A percentile compares a stretch with the other conserved stretches of the same genome.
Conservation (phyloP, 768 basidiomycete species). For the Kwoniella dejecticola region DNA sequence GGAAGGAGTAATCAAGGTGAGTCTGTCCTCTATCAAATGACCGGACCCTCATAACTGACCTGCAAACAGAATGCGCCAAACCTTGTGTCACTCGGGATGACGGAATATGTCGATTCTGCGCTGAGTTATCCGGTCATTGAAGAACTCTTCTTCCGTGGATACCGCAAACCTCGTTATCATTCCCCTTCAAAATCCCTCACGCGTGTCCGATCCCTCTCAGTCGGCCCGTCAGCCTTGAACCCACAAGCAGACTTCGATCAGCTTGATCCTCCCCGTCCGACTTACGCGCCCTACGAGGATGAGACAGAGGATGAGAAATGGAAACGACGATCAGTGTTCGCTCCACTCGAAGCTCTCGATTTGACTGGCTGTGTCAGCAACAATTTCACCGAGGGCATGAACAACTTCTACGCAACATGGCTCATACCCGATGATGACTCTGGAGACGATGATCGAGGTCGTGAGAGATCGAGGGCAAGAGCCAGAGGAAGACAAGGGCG, state of each 20-base stretch:
- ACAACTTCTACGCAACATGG: constrained; percentile 67
- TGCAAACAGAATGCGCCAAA: constrained; percentile 90
- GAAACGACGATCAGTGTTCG: constrained; percentile 57
- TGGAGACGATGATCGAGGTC: constrained; percentile 38
- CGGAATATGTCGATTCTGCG: constrained; percentile 94
- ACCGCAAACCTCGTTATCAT: constrained; percentile 38
- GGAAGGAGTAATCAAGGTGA: constrained; percentile 52
- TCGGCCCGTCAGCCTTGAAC: constrained; percentile 22
- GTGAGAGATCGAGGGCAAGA: constrained; percentile 30
- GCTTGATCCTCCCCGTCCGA: constrained; percentile 45
- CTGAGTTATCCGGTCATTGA: constrained; percentile 80
- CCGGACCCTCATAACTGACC: constrained; percentile 15
- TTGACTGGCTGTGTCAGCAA: constrained; percentile 92
- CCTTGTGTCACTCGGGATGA: constrained; percentile 84
- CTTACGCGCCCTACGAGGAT: constrained; percentile 61
- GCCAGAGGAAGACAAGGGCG: constrained; percentile 8
- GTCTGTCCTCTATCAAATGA: constrained; percentile 5
- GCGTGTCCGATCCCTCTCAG: constrained; percentile 31
- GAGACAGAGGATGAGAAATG: constrained; percentile 76
- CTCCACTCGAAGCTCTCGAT: constrained; percentile 82
- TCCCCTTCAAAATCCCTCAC: constrained; percentile 36
- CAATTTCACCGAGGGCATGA: constrained; percentile 81
- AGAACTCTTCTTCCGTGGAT: constrained; percentile 85
- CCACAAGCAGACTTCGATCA: constrained; percentile 26
- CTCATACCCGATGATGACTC: constrained; percentile 34